Base-by-base conservation (phyloP, 768 basidiomycete genomes). In the Podaxis carcinomalis region DNA sequence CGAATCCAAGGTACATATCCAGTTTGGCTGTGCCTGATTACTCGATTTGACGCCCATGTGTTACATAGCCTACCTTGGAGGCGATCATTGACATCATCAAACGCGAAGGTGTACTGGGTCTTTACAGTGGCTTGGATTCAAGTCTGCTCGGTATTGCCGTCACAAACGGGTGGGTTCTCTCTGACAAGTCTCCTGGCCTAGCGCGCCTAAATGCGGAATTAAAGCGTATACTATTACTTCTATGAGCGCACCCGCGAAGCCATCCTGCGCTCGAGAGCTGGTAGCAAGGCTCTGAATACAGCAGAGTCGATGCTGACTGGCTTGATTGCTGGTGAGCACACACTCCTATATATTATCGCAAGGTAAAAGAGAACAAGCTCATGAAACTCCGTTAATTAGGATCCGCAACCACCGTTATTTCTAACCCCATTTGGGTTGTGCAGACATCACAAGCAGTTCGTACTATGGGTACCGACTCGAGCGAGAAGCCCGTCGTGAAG, bases 371-470 rank as follows among this genome's bases (percentile, higher is more conserved):
- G 21, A 63, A 40, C 57, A 47, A 23, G 10, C 42, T 56, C 21
- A 44, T 25, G 51, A 59, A 42, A 51, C 27, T 28, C 7, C 28
- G 44, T 28, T 53, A 35, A n/a, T 28, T 64, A 93, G 95, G 95
- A 40, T 89, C 90, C 46, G 90, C 90, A 10, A 97, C 96, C 2
- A 90, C 93, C 3, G 74, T 96, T 64, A 81, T 92, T 64, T 90
- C 87, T 71, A 98, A 98, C 74, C 96, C 96, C 2, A 89, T 98
- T 62, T 99, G 97, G 97, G 94, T 97, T 51, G 80, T 98, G 21
- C 95, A 98, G 71, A 94, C 93, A 4, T 88, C 89, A 6, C 94
- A 96, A 71, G 88, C 90, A 7, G 88, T 90, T 35, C 82, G 79
- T 53, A 85, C 83, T 36, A 73, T 85, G 73, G 69, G 79, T 39